These are phyloP conservation scores for Cokeromyces recurvatus DNA, from an alignment of 371 early-diverging fungal genomes.

Conservation along the genomic window DNA sequence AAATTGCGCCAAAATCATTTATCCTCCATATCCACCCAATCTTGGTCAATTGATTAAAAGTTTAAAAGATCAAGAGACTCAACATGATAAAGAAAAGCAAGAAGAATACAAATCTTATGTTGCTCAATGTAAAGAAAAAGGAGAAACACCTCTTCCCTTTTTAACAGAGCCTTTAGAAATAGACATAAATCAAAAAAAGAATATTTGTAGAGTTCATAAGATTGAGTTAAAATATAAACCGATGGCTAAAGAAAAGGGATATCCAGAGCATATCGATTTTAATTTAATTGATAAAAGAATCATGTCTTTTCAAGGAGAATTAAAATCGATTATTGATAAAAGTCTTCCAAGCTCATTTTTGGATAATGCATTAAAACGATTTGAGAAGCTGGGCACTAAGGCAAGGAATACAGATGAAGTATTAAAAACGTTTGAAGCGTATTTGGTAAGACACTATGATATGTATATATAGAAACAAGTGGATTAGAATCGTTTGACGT, in stretches of 20 bases:
- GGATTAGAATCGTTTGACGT: too few species aligned
- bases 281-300: constrained; percentile 23
- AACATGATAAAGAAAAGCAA: neutral
- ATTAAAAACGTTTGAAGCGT: constrained; percentile 26
- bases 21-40: constrained; percentile 1
- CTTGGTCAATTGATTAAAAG: neutral
- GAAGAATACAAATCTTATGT: neutral
- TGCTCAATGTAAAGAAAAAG: neutral
- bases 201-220: constrained; percentile 43
- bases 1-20: neutral
- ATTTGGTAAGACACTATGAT: constrained; percentile 28
- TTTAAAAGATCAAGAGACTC: neutral
- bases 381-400: constrained; percentile 31
- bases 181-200: constrained; percentile 1
- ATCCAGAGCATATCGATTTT: constrained; percentile 37
- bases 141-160: neutral
- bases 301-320: constrained; percentile 8
- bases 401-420: constrained; percentile 35
- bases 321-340: constrained; percentile 29
- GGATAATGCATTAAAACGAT: constrained; percentile 16
- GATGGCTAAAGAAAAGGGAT: constrained; percentile 25
- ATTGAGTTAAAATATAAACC: constrained; percentile 40
- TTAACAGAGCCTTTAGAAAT: neutral
- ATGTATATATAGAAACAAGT: too few species aligned
- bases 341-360: constrained; percentile 21